Base-by-base conservation (phyloP, 2,329 filamentous ascomycete species). In the Aspergillus arachidicola region DNA sequence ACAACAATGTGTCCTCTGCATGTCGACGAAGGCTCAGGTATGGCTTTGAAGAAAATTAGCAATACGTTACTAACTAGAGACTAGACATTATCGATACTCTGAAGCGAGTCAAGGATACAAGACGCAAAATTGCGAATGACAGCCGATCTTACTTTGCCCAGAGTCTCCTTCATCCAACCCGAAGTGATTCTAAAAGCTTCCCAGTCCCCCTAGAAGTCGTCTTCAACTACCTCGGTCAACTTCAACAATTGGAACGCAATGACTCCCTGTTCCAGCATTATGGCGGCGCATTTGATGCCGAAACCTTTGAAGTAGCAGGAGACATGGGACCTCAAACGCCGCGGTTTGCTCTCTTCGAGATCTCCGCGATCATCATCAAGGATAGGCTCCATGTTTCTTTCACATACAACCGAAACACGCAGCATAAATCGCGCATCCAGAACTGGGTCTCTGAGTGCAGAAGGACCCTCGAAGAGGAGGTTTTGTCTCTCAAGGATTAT, bases 281-380 rank as follows among this genome's bases (percentile, higher is more conserved):
- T 14, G 78, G 80, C 26, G 79, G 75, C 30, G 68, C 69, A 1
- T 73, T 73, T 38, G 69, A 73, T 54, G 67, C 66, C 26, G 70
- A 75, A 6, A 67, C 73, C 21, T 72, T 74, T 26, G 68, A 69
- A n/a, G 57, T 78, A 5, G 78, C 78, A 14, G 78, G 80, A 7
- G 81, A 83, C 63, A 80, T 82, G 67, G 81, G 80, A 4, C 71
- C 75, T 19, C 67, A 76, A 11, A 81, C 81, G 4, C 76, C 77
- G 28, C 78, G 82, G 1, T 82, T 83, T 64, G 80, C 79, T 1
- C 78, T 85, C 0, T 82, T 86, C 58, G 84, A 86, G 61, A 79
- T 85, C 6, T 81, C 82, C 1, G 83, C 83, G 0, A 80, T 83
- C 28, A 75, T 85, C 9, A 76, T 81, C 23, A 77, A 81, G 51